Base-by-base conservation (phyloP, 495 filamentous ascomycete species). In the Daldinia concentrica region DNA sequence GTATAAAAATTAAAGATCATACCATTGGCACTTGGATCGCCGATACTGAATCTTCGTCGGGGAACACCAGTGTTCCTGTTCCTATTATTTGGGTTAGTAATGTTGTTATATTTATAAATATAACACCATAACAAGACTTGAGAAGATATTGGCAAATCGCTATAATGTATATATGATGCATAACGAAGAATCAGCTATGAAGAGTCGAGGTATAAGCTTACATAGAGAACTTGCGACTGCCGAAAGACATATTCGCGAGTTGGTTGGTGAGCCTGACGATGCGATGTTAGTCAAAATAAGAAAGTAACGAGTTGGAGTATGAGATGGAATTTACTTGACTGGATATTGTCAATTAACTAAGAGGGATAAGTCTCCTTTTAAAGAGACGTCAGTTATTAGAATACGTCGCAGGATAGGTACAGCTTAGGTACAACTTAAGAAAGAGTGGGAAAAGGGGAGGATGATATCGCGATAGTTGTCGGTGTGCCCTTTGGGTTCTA, bases 41-140 rank as follows among this genome's bases (percentile, higher is more conserved):
- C 79, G 22, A 82, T 82, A 58, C 85, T 86, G 69, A 87, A 87
- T 59, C 85, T 82, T 43, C 86, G 78, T n/a, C 77, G 77, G 30
- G 85, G 86, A 12, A 83, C 79, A 37, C 86, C 86, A 50, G 86
- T 86, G 71, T 84, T 83, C 62, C 85, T 77, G 74, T 88, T 88
- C 77, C 74, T 78, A n/a, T 67, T 27, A 27, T 66, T 22, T 14
- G 26, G 24, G 55, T 66, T 58, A 73, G 66, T 43, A 64, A 50
- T 39, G 22, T 36, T 39, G 22, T 36, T 66, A 24, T 54, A 30
- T 29, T 17, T 54, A 39, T 48, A 24, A 22, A 24, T 48, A 48
- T 48, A 48, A 36, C 32, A 37, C 50, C n/a, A 41, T 52, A 51
- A 34, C 4, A 26, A 52, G 59, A 34, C 32, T 54, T 45, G 27